A percentile compares a stretch with the other conserved stretches of the same genome.
These are phyloP conservation scores for Pittosporum tobira DNA, from an alignment of 129 eudicot species.

Conservation along the genomic window DNA sequence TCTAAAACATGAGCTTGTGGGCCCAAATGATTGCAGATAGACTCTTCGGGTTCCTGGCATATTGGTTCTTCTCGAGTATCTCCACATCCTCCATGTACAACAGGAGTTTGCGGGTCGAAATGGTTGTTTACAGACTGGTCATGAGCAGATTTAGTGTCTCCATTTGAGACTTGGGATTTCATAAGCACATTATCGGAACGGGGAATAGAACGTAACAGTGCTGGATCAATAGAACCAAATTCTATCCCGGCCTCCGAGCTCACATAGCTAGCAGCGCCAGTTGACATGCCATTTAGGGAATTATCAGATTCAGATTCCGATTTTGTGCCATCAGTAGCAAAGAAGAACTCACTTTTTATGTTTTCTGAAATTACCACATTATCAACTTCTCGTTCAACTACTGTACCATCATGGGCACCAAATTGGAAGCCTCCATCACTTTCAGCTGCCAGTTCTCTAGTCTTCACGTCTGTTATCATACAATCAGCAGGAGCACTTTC, in stretches of 20 bases:
- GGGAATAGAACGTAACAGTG: conserved; percentile 16
- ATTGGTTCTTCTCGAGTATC: too few relatives aligned
- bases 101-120: not conserved
- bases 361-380: conserved; percentile 12
- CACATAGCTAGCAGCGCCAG: conserved; percentile 12
- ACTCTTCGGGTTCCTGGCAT: not conserved
- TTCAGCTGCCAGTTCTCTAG: not conserved
- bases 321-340: conserved; percentile 6
- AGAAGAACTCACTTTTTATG: not conserved
- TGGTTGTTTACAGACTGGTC: not conserved
- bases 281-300: conserved; percentile 5
- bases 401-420: conserved; percentile 13
- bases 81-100: too few relatives aligned
- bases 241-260: conserved; percentile 16
- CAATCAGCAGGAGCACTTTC: conserved; percentile 1
- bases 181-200: conserved; percentile 6
- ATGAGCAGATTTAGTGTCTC: not conserved
- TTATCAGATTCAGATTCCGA: conserved; percentile 23
- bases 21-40: not conserved
- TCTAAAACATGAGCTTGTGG: too few relatives aligned
- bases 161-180: conserved; percentile 10
- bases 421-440: conserved; percentile 10
- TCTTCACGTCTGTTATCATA: not conserved
- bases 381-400: conserved; percentile 17
- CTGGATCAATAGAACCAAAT: conserved; percentile 33